Percentiles rank a stretch among this genome's conserved stretches.
Evolutionary conservation across 1,284 basidiomycete genomes (phyloP).

Genomic region (Papiliotrema laurentii): DNA sequence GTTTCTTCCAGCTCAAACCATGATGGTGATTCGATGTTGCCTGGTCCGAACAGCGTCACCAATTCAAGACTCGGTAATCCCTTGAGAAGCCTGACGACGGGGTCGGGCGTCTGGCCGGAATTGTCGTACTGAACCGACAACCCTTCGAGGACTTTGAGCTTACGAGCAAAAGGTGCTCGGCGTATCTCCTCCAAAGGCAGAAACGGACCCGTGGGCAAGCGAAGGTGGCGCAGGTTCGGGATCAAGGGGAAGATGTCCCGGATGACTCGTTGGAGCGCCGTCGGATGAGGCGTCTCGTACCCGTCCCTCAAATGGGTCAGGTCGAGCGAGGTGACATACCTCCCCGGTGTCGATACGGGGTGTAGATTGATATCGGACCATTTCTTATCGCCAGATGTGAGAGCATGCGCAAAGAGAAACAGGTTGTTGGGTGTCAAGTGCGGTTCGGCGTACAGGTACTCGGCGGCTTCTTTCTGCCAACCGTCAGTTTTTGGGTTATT

Average conservation of each 20-base stretch:
- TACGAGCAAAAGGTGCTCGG: constrained; percentile 41
- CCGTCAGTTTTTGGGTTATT: not conserved
- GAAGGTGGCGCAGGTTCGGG: constrained; percentile 62
- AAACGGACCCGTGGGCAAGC: constrained; percentile 57
- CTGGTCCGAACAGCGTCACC: constrained; percentile 39
- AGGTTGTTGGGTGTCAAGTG: constrained; percentile 54
- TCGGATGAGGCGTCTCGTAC: constrained; percentile 59
- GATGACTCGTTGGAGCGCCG: constrained; percentile 18
- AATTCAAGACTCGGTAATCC: constrained; percentile 54
- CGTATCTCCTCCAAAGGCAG: constrained; percentile 52
- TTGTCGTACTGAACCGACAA: constrained; percentile 53
- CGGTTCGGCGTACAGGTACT: constrained; percentile 63
- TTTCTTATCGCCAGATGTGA: constrained; percentile 62
- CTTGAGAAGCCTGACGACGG: constrained; percentile 54
- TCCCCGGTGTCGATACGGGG: constrained; percentile 73
- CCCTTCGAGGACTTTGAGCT: constrained; percentile 59
- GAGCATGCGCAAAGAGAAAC: constrained; percentile 56
- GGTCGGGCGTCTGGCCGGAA: constrained; percentile 32
- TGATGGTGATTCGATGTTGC: constrained; percentile 33
- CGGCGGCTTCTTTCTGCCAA: constrained; percentile 48
- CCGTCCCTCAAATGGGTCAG: constrained; percentile 57
- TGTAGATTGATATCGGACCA: constrained; percentile 83
- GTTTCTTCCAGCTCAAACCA: constrained; percentile 46
- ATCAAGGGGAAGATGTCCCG: constrained; percentile 59
- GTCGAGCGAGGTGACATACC: constrained; percentile 72